Percentiles rank a stretch among this genome's conserved stretches.
These are phyloP conservation scores for Rostrohypoxylon terebratum DNA, from an alignment of 495 filamentous ascomycete genomes.

Conservation along the genomic window DNA sequence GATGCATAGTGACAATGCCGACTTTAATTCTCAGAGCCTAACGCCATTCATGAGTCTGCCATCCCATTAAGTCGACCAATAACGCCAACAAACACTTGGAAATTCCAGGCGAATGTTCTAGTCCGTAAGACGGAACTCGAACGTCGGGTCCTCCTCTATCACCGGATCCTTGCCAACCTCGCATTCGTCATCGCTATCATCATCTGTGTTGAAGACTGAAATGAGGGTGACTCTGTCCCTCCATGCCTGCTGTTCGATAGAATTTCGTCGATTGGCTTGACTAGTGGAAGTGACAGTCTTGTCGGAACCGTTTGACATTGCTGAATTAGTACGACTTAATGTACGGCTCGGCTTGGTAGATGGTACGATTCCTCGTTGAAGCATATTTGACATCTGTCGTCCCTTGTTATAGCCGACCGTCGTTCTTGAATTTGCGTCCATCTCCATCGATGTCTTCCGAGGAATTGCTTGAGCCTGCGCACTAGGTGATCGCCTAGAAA, in stretches of 20 bases:
- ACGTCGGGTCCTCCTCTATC: slow-evolving; percentile 53
- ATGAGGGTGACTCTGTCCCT: slow-evolving; percentile 56
- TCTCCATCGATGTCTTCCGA: slow-evolving; percentile 59
- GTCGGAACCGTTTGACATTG: slow-evolving; percentile 58
- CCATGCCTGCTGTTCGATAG: slow-evolving; percentile 43
- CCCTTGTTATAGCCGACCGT: slow-evolving; percentile 87
- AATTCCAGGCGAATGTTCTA: slow-evolving; percentile 12
- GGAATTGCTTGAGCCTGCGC: slow-evolving; percentile 46
- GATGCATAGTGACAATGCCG: neutral
- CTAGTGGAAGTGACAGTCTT: slow-evolving; percentile 63
- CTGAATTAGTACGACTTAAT: slow-evolving; percentile 53
- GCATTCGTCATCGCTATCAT: slow-evolving; percentile 50
- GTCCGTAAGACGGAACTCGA: slow-evolving; percentile 57
- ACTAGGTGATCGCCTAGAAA: slow-evolving; percentile 53
- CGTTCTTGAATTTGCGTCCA: slow-evolving; percentile 75
- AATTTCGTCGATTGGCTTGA: slow-evolving; percentile 51
- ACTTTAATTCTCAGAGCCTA: slow-evolving; percentile 1
- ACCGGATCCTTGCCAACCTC: slow-evolving; percentile 36
- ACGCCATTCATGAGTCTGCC: neutral
- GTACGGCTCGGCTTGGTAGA: slow-evolving; percentile 22
- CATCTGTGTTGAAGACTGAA: slow-evolving; percentile 56
- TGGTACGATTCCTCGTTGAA: slow-evolving; percentile 41
- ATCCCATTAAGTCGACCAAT: slow-evolving; percentile 1
- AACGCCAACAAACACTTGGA: slow-evolving; percentile 23
- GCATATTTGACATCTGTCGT: slow-evolving; percentile 66